phyloP scores from a whole-genome alignment of 108 stramenopile species.

The Skeletonema potamos region DNA sequence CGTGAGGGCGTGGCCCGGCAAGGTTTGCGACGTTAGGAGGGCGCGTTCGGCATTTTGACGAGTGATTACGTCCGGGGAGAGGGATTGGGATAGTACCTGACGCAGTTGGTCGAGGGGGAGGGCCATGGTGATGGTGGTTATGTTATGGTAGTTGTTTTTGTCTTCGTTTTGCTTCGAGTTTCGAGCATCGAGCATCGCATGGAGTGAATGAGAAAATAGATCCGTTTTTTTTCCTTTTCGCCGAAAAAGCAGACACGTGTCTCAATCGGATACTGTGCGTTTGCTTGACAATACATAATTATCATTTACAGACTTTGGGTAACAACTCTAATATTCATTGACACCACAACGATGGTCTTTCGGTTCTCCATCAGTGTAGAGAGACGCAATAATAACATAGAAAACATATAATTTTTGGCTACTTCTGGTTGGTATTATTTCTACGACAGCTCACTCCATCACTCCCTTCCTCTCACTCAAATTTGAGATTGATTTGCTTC shows the following conservation, averaged over 20 bases:
- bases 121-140: conserved; percentile 8
- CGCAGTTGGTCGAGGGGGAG: conserved; percentile 51
- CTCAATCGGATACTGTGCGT: too few relatives aligned
- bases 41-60: conserved; percentile 68
- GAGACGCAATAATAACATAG: neutral
- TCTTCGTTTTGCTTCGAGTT: neutral
- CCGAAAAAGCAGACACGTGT: too few relatives aligned
- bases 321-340: too few relatives aligned
- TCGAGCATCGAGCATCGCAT: neutral
- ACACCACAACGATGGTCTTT: too few relatives aligned
- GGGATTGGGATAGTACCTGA: conserved; percentile 61
- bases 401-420: neutral
- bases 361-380: too few relatives aligned
- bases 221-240: too few relatives aligned
- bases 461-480: neutral
- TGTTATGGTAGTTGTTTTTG: neutral
- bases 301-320: too few relatives aligned
- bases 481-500: conserved; percentile 24
- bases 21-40: conserved; percentile 48
- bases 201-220: too few relatives aligned
- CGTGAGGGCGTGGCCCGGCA: conserved; percentile 58
- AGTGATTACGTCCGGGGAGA: conserved; percentile 59
- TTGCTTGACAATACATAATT: too few relatives aligned
- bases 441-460: neutral
- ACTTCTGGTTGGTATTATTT: neutral